phyloP scores from a whole-genome alignment of 83 land plant genomes.

The Isoetes engelmannii region DNA sequence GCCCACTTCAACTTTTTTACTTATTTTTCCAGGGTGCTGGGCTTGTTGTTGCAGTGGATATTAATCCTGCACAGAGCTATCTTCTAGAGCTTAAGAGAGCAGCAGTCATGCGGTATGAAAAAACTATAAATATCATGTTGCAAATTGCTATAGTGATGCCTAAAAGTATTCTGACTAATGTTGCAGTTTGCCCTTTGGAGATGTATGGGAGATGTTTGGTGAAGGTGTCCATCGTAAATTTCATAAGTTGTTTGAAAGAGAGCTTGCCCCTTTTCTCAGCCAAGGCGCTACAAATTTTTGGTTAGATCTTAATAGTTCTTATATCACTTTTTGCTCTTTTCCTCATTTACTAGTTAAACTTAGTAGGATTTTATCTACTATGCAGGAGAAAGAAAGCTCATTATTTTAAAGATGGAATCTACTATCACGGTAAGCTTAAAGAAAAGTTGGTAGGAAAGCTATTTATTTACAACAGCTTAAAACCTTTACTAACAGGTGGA shows the following conservation, averaged over 20 bases:
- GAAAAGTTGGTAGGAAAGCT: background rate
- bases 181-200: slow-evolving; percentile 32
- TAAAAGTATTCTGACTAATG: no score
- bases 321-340: background rate
- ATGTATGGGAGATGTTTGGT: slow-evolving; percentile 44
- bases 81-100: slow-evolving; percentile 36
- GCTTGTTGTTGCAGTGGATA: slow-evolving; percentile 38
- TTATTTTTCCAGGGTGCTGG: slow-evolving; percentile 34
- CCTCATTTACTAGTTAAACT: background rate
- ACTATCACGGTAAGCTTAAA: slow-evolving; percentile 32
- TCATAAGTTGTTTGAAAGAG: slow-evolving; percentile 17
- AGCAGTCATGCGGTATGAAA: slow-evolving; percentile 27
- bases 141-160: no score
- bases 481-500: slow-evolving; percentile 16
- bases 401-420: slow-evolving; percentile 38
- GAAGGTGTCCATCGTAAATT: slow-evolving; percentile 41
- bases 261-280: slow-evolving; percentile 37
- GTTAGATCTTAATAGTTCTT: slow-evolving; percentile 11
- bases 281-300: slow-evolving; percentile 44
- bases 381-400: slow-evolving; percentile 26
- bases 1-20: background rate
- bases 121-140: background rate
- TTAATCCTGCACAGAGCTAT: slow-evolving; percentile 44
- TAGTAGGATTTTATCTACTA: background rate
- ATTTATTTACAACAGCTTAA: no score